These are phyloP conservation scores for Phyllostachys edulis DNA, from an alignment of 176 grass and related monocot species.

Conservation along the genomic window DNA sequence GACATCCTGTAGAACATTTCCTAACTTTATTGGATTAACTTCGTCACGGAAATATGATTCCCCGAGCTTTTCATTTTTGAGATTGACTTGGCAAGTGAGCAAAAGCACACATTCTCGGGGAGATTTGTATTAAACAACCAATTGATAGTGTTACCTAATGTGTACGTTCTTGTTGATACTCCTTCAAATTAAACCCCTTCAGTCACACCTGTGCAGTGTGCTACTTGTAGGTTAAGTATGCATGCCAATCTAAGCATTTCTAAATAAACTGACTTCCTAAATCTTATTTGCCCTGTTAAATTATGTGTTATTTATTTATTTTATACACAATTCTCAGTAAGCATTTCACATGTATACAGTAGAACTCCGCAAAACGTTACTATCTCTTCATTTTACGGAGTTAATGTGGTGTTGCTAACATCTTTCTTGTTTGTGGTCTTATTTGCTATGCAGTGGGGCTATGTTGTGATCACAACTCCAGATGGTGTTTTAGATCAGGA, in stretches of 20 bases:
- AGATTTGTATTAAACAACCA: not conserved
- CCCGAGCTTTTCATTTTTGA: conserved; percentile 2
- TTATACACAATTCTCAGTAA: not conserved
- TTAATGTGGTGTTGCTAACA: not conserved
- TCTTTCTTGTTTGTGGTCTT: conserved; percentile 7
- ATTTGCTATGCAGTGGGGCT: conserved; percentile 74
- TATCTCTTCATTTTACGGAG: not conserved
- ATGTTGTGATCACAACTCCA: conserved; percentile 89
- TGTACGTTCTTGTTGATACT: not conserved
- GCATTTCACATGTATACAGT: not conserved
- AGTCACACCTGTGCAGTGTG: not conserved
- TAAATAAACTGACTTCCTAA: not conserved
- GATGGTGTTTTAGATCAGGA: conserved; percentile 95
- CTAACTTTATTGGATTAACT: not conserved
- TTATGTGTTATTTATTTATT: not conserved
- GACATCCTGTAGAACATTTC: not conserved
- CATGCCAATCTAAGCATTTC: not conserved
- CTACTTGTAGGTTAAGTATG: not conserved
- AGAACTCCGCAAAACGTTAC: not conserved
- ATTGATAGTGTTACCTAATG: not conserved
- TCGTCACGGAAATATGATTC: not conserved
- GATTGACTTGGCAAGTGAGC: not conserved
- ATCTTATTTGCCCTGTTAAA: not conserved
- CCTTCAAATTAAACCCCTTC: not conserved
- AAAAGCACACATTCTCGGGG: not conserved